Evolutionary conservation across 2,329 filamentous ascomycete genomes (phyloP), one percentile per base, ranked within the genome.

Genomic region (Paramyrothecium roridum): DNA sequence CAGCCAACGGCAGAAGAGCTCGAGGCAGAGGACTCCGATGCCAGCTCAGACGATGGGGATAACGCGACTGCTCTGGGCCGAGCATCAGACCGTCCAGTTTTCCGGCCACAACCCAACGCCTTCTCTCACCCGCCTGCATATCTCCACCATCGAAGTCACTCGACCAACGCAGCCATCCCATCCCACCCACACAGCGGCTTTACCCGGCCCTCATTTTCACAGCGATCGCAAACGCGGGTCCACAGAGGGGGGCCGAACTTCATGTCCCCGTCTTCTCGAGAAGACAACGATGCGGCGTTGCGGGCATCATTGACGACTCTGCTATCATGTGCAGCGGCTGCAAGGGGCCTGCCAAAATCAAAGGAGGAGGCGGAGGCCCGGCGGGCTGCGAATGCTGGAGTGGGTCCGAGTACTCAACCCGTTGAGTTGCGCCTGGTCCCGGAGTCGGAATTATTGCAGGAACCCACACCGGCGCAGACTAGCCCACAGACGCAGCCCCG

Each of bases 231-330:
- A 57, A 73, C 75, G 11, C 73, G 79, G 48, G 66, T 74, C 43
- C 73, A 77, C 59, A 83, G 73, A 47, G 71, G 68, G 47, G 66
- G 77, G 52, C 73, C 80, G 59, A 89, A 86, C 69, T 84, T 89
- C 69, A 83, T 91, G 67, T 87, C 88, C 0, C 88, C 90, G 2
- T 84, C 85, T 3, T 85, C 90, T 64, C 90, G 91, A 63, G 87
- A 90, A 50, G 92, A 98, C 64, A 93, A 98, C 64, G 95, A 99
- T 65, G 95, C 92, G 30, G 95, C 92, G 2, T 80, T 99, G 12
- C 87, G 95, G 34, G 92, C 95, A 20, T 96, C 91, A 50, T 80
- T 99, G n/a, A 96, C 92, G 1, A 98, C 95, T 0, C 81, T 99
- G 13, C 83, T 99, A 13, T 97, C 93, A n/a, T 96, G 91, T 65